Conservation (phyloP, 257 asterid species). For the Fraxinus cuspidata region DNA sequence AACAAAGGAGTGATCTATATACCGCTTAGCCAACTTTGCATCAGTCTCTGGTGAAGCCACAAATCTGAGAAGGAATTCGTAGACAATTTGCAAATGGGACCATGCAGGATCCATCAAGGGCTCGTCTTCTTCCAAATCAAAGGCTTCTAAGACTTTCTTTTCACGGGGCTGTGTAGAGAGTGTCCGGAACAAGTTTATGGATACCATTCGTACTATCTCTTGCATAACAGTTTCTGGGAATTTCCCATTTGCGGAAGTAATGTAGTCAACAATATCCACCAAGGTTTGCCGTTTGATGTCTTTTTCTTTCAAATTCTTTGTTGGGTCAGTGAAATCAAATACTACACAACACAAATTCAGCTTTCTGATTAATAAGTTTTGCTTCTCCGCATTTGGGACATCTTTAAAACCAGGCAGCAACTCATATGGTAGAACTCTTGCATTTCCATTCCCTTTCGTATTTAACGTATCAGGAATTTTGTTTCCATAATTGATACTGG, state of each 20-base stretch:
- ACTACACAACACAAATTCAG: conserved; percentile 66
- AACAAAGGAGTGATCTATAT: conserved; percentile 80
- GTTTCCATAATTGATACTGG: conserved; percentile 41
- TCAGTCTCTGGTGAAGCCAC: conserved; percentile 88
- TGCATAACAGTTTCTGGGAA: conserved; percentile 65
- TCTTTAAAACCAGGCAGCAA: conserved; percentile 79
- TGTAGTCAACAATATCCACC: conserved; percentile 80
- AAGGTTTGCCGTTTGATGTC: conserved; percentile 83
- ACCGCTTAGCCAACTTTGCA: conserved; percentile 87
- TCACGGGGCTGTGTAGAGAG: conserved; percentile 68
- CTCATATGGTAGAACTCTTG: conserved; percentile 54
- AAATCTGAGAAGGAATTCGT: conserved; percentile 78
- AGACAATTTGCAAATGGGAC: conserved; percentile 91
- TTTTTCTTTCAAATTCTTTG: conserved; percentile 76
- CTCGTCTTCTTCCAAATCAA: conserved; percentile 90
- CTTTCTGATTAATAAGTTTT: conserved; percentile 64
- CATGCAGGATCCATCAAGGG: conserved; percentile 85
- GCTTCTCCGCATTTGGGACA: conserved; percentile 79
- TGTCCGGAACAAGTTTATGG: conserved; percentile 67
- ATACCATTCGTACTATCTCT: conserved; percentile 68
- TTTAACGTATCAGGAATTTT: conserved; percentile 33
- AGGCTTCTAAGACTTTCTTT: conserved; percentile 61
- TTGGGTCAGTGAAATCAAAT: conserved; percentile 82
- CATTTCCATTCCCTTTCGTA: conserved; percentile 50
- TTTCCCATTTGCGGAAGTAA: conserved; percentile 70